A percentile compares a stretch with the other conserved stretches of the same genome.
phyloP scores from a whole-genome alignment of 495 filamentous ascomycete genomes.

The Tuber calosporum region DNA sequence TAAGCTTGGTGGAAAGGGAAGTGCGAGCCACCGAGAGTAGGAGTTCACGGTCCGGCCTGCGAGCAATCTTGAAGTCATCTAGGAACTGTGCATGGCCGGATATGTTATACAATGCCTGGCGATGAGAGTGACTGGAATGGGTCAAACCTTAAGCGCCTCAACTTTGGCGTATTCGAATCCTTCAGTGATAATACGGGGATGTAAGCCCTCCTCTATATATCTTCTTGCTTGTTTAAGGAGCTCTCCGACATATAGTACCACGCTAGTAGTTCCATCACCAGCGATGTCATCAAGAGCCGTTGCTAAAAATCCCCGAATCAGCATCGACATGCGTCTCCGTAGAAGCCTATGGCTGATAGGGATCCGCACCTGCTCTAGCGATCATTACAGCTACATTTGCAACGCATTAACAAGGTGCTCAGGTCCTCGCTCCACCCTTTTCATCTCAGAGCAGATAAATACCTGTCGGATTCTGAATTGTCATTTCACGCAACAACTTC shows the following conservation, averaged over 20 bases:
- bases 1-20: slow-evolving; percentile 89
- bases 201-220: slow-evolving; percentile 86
- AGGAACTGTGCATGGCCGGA: slow-evolving; percentile 60
- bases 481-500: slow-evolving; percentile 93
- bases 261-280: slow-evolving; percentile 94
- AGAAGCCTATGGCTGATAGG: background rate
- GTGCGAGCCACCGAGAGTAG: slow-evolving; percentile 89
- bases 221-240: slow-evolving; percentile 94
- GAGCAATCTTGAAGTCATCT: slow-evolving; percentile 81
- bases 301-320: slow-evolving; percentile 45
- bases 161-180: slow-evolving; percentile 95
- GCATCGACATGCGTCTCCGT: background rate
- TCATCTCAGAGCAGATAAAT: slow-evolving; percentile 48
- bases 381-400: slow-evolving; percentile 90
- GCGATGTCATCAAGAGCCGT: slow-evolving; percentile 98
- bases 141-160: slow-evolving; percentile 73
- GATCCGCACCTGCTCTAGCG: slow-evolving; percentile 58
- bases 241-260: slow-evolving; percentile 92
- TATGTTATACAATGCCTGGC: slow-evolving; percentile 15
- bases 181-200: slow-evolving; percentile 93
- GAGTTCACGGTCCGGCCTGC: slow-evolving; percentile 84
- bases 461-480: slow-evolving; percentile 47
- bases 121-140: background rate
- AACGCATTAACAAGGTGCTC: slow-evolving; percentile 5
- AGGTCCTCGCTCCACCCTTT: background rate